Conservation (phyloP, 148 eudicot species). For the Spergularia marina region DNA sequence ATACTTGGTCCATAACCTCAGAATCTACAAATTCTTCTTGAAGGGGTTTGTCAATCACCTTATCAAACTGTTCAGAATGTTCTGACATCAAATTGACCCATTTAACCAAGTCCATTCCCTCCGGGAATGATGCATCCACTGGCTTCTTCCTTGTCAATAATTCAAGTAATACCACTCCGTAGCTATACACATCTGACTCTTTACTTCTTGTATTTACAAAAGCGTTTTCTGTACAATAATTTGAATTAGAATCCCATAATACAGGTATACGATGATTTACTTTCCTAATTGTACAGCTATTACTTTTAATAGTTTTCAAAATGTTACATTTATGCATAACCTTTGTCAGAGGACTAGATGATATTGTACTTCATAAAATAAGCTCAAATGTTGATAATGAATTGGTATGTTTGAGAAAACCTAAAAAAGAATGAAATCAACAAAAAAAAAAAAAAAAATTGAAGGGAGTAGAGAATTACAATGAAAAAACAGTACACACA, state of each 20-base stretch:
- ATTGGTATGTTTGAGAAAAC: not conserved
- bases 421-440: too few species aligned
- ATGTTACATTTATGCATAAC: too few species aligned
- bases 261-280: too few species aligned
- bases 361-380: not conserved
- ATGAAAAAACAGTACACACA: not conserved
- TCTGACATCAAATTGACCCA: slow-evolving; percentile 52
- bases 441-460: too few species aligned
- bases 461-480: too few species aligned
- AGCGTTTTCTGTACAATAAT: slow-evolving; percentile 49
- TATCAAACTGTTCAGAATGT: not conserved
- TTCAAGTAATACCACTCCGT: slow-evolving; percentile 46
- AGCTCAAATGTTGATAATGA: not conserved
- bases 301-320: too few species aligned
- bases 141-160: slow-evolving; percentile 54
- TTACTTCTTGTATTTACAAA: slow-evolving; percentile 42
- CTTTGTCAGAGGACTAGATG: too few species aligned
- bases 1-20: too few species aligned
- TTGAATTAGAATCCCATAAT: not conserved
- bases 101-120: slow-evolving; percentile 44
- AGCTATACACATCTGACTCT: slow-evolving; percentile 78
- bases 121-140: slow-evolving; percentile 42
- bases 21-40: too few species aligned
- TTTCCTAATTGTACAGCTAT: too few species aligned
- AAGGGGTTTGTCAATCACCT: too few species aligned